Evolutionary conservation across 2,329 filamentous ascomycete genomes (phyloP), one percentile per base, ranked within the genome.

Genomic region (Xylaria sp.): DNA sequence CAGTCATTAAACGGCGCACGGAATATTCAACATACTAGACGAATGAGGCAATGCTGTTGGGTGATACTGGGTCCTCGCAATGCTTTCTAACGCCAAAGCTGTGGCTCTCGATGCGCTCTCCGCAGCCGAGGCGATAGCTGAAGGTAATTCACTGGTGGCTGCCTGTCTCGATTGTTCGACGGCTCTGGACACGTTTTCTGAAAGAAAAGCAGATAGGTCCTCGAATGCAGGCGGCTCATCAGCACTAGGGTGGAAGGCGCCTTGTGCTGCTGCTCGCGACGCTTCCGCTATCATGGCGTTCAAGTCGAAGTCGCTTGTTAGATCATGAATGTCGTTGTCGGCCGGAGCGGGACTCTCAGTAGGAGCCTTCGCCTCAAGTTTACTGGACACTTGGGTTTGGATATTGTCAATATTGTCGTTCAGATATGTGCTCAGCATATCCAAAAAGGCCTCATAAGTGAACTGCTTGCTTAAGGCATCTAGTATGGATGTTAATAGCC

Each of bases 41-140:
- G 73, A 58, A 66, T 77, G 76, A 18, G 76, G 73, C 3, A 75
- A 72, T n/a, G 73, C 71, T 1, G 77, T 77, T 28, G 77, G 76
- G 36, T 77, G 76, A 60, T 77, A 77, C 65, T 78, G 74, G 48
- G 77, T 78, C 28, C 75, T 75, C 39, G 77, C 76, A 52, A 79
- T 77, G 52, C 74, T 77, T 70, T 79, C 74, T 46, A 79, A 65
- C 12, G 77, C 77, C 45, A 77, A 60, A 57, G 76, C 75, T 13
- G 76, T 78, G 20, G 76, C 76, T 57, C 74, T 75, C n/a, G 74
- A 76, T 28, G 77, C 77, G 60, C 75, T 78, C 61, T 79, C 77
- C 2, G 74, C 72, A 39, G 75, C 74, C 20, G 76, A 76, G 58
- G 75, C 71, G 52, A 78, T 73, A 53, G 74, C 71, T 15, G 76